A percentile compares a stretch with the other conserved stretches of the same genome.
Evolutionary conservation across 164 flowering plant species (phyloP).

Genomic region (Kalanchoe fedtschenkoi): DNA sequence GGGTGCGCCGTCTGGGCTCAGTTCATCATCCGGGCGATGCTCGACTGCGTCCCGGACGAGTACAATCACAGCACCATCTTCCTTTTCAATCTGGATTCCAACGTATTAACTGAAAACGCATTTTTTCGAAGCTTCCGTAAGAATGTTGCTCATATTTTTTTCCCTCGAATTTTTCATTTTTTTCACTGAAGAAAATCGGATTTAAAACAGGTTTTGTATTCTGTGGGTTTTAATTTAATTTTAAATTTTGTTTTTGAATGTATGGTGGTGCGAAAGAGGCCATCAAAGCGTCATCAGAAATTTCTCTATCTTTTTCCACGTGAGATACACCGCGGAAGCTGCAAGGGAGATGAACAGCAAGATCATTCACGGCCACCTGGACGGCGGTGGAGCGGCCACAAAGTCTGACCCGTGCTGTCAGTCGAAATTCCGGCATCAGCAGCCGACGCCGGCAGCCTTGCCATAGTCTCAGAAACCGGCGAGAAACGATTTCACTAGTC

Average conservation of each 20-base stretch:
- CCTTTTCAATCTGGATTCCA: slow-evolving; percentile 57
- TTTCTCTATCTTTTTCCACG: slow-evolving; percentile 77
- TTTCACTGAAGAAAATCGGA: no score
- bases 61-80: slow-evolving; percentile 82
- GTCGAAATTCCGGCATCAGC: background rate
- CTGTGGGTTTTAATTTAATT: no score
- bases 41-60: slow-evolving; percentile 28
- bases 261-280: slow-evolving; percentile 80
- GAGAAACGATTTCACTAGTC: no score
- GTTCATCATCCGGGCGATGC: slow-evolving; percentile 32
- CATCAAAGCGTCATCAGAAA: slow-evolving; percentile 49
- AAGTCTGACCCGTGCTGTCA: background rate
- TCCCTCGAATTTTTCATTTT: no score
- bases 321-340: slow-evolving; percentile 67
- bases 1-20: slow-evolving; percentile 83
- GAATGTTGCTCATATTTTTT: background rate
- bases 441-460: background rate
- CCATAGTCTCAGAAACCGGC: background rate
- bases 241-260: no score
- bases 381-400: slow-evolving; percentile 18
- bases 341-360: slow-evolving; percentile 57
- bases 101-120: slow-evolving; percentile 31
- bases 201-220: no score
- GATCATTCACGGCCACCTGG: slow-evolving; percentile 41
- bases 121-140: slow-evolving; percentile 73